phyloP scores from a whole-genome alignment of 768 basidiomycete genomes.

The Hygrocybe coccinea region DNA sequence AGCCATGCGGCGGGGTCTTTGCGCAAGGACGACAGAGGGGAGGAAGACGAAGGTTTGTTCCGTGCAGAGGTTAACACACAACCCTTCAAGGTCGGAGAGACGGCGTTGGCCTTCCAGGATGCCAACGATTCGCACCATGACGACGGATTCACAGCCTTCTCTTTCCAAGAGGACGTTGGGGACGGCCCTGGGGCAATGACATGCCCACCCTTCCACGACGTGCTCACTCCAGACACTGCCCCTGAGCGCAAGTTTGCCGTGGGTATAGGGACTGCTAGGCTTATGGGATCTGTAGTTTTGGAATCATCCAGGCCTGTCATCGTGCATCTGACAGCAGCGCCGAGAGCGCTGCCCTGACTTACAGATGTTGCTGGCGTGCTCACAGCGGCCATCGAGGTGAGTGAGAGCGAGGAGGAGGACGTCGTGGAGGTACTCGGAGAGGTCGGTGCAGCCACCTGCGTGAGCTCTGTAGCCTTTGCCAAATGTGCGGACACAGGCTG shows the following conservation, averaged over 20 bases:
- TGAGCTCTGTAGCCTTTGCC: slow-evolving; percentile 5
- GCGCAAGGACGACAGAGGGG: background rate
- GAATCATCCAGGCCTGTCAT: background rate
- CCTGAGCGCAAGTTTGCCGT: background rate
- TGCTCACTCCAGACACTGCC: background rate
- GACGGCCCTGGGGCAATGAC: slow-evolving; percentile 18
- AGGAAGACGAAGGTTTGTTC: background rate
- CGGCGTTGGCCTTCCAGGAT: slow-evolving; percentile 36
- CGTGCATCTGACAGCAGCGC: background rate
- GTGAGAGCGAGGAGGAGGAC: slow-evolving; percentile 52
- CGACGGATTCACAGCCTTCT: slow-evolving; percentile 32
- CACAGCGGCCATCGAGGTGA: slow-evolving; percentile 36
- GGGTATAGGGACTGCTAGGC: background rate
- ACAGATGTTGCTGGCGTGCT: slow-evolving; percentile 13
- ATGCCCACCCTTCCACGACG: slow-evolving; percentile 12
- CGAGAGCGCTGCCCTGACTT: background rate
- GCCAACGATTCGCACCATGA: slow-evolving; percentile 23
- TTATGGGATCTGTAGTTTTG: background rate
- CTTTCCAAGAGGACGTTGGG: slow-evolving; percentile 33
- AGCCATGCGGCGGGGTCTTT: background rate
- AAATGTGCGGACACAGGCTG: no score
- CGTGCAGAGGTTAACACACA: slow-evolving; percentile 11
- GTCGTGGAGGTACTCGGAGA: slow-evolving; percentile 32
- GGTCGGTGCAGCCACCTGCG: slow-evolving; percentile 13
- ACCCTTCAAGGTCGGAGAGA: background rate